A percentile compares a stretch with the other conserved stretches of the same genome.
Evolutionary conservation across 1,284 basidiomycete species (phyloP).

Genomic region (Ganoderma leucocontextum): DNA sequence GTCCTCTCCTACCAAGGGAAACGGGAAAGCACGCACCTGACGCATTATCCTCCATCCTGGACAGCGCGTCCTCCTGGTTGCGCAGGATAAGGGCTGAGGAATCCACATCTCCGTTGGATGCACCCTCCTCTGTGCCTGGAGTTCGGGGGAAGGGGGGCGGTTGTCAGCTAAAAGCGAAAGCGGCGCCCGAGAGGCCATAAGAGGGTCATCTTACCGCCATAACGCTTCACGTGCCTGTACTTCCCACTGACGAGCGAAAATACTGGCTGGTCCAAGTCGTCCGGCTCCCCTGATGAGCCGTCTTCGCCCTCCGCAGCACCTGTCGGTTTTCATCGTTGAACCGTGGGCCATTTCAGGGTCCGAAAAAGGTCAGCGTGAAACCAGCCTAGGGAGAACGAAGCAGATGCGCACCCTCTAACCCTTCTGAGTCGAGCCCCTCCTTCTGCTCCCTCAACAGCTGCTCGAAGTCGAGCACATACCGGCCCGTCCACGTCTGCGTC

Average conservation of each 20-base stretch:
- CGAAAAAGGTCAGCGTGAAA: no score
- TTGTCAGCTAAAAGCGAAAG: neutral
- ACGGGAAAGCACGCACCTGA: slow-evolving; percentile 59
- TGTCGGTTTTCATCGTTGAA: neutral
- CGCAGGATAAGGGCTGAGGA: slow-evolving; percentile 61
- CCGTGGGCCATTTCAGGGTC: neutral
- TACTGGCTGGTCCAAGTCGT: slow-evolving; percentile 71
- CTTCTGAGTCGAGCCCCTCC: neutral
- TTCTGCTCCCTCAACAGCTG: slow-evolving; percentile 61
- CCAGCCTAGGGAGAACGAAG: neutral
- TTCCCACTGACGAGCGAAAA: slow-evolving; percentile 92
- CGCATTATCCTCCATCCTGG: slow-evolving; percentile 70
- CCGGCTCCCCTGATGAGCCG: slow-evolving; percentile 12
- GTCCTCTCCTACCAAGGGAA: no score
- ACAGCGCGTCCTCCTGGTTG: slow-evolving; percentile 68
- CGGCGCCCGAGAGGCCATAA: neutral
- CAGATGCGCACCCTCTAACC: slow-evolving; percentile 15
- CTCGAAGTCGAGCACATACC: slow-evolving; percentile 86
- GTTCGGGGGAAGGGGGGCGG: neutral
- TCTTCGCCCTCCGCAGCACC: slow-evolving; percentile 23
- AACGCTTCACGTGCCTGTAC: slow-evolving; percentile 82
- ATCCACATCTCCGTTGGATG: slow-evolving; percentile 22
- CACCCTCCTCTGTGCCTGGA: slow-evolving; percentile 19
- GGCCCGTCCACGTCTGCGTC: slow-evolving; percentile 79
- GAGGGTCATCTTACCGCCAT: slow-evolving; percentile 49